phyloP scores from a whole-genome alignment of 768 basidiomycete species.

The Mycena leptocephala region DNA sequence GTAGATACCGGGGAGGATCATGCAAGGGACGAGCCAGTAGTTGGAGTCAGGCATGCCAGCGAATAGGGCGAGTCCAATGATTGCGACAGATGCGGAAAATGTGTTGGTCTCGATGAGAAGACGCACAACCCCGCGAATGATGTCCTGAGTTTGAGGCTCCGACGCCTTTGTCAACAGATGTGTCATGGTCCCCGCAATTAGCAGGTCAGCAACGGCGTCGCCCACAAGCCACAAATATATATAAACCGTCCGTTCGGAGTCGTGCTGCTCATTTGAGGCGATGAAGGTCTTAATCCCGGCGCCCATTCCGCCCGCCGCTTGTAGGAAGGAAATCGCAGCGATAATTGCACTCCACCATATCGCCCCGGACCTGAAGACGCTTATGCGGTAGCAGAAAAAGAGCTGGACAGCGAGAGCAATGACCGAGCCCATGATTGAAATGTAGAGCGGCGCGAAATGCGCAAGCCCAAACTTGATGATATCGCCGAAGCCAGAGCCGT shows the following conservation, averaged over 20 bases:
- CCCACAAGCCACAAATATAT: no score
- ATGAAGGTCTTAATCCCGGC: constrained; percentile 30
- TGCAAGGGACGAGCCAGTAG: constrained; percentile 33
- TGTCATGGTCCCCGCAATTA: constrained; percentile 42
- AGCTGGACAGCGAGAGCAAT: no score
- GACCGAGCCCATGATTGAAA: no score
- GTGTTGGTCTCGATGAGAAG: constrained; percentile 44
- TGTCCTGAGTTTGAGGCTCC: constrained; percentile 11
- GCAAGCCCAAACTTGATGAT: no score
- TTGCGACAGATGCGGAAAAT: no score
- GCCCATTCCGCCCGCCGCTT: constrained; percentile 35
- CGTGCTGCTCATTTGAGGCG: constrained; percentile 19
- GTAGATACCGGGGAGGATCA: constrained; percentile 39
- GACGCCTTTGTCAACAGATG: constrained; percentile 19
- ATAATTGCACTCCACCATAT: constrained; percentile 30
- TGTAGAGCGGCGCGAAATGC: no score
- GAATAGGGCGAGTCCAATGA: constrained; percentile 29
- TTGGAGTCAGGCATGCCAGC: not conserved
- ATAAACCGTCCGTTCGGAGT: constrained; percentile 5
- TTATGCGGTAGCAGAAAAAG: no score
- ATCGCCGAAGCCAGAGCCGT: no score
- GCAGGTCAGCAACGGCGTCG: constrained; percentile 38
- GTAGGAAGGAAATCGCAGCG: constrained; percentile 28
- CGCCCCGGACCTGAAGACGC: no score
- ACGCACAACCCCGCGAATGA: constrained; percentile 39